phyloP scores from a whole-genome alignment of 2,329 filamentous ascomycete species.

The Alternaria viburni region DNA sequence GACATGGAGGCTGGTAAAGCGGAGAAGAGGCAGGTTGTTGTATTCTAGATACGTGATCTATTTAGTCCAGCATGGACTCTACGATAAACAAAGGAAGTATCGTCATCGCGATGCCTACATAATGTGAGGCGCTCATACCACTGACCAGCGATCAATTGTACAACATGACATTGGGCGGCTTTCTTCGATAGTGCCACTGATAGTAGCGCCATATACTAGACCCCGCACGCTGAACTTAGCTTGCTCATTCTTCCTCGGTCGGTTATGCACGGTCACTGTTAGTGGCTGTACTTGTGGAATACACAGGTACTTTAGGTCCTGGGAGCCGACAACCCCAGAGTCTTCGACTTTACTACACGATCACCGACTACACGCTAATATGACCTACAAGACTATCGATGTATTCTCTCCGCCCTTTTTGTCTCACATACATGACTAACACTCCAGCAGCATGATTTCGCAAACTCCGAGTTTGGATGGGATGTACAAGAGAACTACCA shows the following conservation, averaged over 20 bases:
- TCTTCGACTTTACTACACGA: neutral
- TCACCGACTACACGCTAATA: neutral
- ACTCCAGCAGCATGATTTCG: neutral
- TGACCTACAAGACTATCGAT: neutral
- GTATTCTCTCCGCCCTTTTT: neutral
- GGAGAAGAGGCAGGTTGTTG: slow-evolving; percentile 47
- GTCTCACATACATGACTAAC: neutral
- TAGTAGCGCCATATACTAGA: neutral
- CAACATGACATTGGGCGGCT: neutral
- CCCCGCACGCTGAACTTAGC: neutral
- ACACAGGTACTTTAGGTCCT: neutral
- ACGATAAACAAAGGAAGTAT: neutral
- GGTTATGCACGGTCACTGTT: neutral
- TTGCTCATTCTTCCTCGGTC: neutral
- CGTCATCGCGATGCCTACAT: neutral
- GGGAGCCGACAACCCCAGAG: neutral
- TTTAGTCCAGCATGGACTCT: neutral
- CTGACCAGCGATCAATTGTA: neutral
- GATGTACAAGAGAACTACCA: neutral
- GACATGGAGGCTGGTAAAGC: slow-evolving; percentile 49
- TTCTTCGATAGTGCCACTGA: neutral
- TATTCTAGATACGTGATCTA: slow-evolving; percentile 29
- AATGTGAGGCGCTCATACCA: neutral
- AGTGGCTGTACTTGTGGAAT: neutral
- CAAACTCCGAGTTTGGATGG: neutral